phyloP scores from a whole-genome alignment of 1,284 basidiomycete genomes.

The Xerocomus minutiporus region DNA sequence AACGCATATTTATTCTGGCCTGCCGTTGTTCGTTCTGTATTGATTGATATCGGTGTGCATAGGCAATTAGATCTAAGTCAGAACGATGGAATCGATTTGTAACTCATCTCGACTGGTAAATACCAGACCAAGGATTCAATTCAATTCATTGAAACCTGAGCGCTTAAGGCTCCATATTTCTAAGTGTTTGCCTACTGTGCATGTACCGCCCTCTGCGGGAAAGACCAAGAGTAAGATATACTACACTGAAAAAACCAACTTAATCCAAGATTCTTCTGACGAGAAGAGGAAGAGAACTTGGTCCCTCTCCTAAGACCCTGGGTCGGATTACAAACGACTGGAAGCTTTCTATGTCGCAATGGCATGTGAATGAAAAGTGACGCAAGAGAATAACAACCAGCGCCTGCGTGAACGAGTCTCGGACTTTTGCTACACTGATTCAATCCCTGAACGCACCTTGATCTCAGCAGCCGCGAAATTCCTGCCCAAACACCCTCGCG shows the following conservation, averaged over 20 bases:
- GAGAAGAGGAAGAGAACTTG: constrained; percentile 51
- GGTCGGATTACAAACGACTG: constrained; percentile 62
- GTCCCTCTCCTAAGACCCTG: constrained; percentile 45
- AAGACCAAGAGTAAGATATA: constrained; percentile 2
- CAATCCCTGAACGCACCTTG: constrained; percentile 38
- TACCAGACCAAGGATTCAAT: too few species aligned
- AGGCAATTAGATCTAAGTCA: neutral
- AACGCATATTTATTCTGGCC: constrained; percentile 30
- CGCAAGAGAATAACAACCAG: constrained; percentile 45
- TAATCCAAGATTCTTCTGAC: constrained; percentile 35
- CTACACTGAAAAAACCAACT: constrained; percentile 3
- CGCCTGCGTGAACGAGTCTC: constrained; percentile 31
- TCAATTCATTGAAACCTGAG: neutral
- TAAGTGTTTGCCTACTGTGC: neutral
- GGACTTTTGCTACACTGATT: neutral
- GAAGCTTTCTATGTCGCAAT: constrained; percentile 50
- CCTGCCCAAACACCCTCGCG: constrained; percentile 52
- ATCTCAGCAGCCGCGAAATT: constrained; percentile 53
- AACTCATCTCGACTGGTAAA: neutral
- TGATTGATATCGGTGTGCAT: neutral
- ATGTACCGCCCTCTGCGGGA: neutral
- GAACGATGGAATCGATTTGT: neutral
- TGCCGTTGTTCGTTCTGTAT: constrained; percentile 12
- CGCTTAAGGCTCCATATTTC: neutral
- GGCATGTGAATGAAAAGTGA: constrained; percentile 48